phyloP scores from a whole-genome alignment of 2,329 filamentous ascomycete species.

The Colletotrichum agaves region DNA sequence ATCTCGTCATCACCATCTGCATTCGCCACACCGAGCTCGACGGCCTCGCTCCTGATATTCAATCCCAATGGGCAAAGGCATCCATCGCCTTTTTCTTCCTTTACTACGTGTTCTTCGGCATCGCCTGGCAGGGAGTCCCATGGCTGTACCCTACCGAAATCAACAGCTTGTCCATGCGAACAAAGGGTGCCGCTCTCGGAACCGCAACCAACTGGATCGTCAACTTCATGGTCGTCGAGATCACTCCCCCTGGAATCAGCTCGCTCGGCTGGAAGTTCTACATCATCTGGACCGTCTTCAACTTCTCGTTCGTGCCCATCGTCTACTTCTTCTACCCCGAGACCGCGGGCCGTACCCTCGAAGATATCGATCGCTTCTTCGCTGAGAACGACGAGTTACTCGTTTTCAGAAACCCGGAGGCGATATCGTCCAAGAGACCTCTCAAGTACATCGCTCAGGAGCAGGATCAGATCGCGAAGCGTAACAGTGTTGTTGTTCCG shows the following conservation, averaged over 20 bases:
- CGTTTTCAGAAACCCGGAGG: slow-evolving; percentile 41
- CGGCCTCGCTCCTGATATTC: slow-evolving; percentile 21
- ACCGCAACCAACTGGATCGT: slow-evolving; percentile 37
- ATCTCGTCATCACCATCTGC: slow-evolving; percentile 61
- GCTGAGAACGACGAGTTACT: slow-evolving; percentile 41
- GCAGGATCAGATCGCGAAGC: slow-evolving; percentile 40
- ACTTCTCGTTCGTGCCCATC: slow-evolving; percentile 56
- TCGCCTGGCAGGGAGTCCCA: slow-evolving; percentile 39
- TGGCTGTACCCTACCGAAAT: slow-evolving; percentile 50
- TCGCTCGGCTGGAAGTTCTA: slow-evolving; percentile 63
- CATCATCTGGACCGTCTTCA: slow-evolving; percentile 62
- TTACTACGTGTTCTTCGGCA: slow-evolving; percentile 40
- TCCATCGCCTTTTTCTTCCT: slow-evolving; percentile 41
- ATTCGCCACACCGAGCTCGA: slow-evolving; percentile 52
- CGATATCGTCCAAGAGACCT: slow-evolving; percentile 40
- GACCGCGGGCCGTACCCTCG: slow-evolving; percentile 45
- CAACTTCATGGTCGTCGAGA: slow-evolving; percentile 45
- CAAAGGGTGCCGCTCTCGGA: slow-evolving; percentile 41
- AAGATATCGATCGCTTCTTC: slow-evolving; percentile 43
- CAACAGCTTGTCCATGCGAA: slow-evolving; percentile 48
- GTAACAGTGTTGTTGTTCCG: slow-evolving; percentile 2
- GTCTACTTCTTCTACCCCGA: slow-evolving; percentile 62
- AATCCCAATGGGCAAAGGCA: slow-evolving; percentile 34
- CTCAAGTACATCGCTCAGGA: slow-evolving; percentile 40
- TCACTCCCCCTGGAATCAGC: slow-evolving; percentile 50